These are phyloP conservation scores for Cubamyces sp. DNA, from an alignment of 768 basidiomycete genomes.

Conservation along the genomic window DNA sequence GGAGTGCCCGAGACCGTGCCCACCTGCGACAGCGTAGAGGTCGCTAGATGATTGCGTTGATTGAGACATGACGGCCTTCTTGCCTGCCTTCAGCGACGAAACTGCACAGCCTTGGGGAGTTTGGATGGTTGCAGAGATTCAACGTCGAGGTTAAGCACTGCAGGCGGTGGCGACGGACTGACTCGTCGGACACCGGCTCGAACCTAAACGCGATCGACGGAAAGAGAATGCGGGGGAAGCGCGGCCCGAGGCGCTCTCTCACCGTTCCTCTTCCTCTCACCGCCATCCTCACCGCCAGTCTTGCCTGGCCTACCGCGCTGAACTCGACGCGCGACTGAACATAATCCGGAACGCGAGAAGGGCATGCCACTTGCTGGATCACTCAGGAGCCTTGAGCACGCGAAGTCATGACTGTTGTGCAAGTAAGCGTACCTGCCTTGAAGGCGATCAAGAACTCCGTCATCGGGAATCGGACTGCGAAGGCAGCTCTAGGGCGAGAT, in stretches of 20 bases:
- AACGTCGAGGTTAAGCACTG: no score
- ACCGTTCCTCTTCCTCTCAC: no score
- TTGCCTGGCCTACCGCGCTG: no score
- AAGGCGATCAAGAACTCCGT: conserved; percentile 76
- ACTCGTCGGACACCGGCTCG: no score
- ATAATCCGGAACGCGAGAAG: background rate
- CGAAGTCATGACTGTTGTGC: conserved; percentile 34
- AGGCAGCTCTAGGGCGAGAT: conserved; percentile 60
- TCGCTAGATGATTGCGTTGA: conserved; percentile 16
- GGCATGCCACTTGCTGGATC: background rate
- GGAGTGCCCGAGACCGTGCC: background rate
- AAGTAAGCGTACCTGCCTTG: conserved; percentile 44
- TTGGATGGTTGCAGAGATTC: no score
- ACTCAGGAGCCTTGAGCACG: background rate
- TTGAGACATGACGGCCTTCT: background rate
- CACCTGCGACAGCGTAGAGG: conserved; percentile 29
- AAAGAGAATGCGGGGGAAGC: no score
- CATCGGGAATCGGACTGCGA: conserved; percentile 80
- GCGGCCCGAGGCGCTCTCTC: no score
- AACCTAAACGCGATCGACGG: no score
- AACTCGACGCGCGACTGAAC: background rate
- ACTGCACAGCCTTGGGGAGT: no score
- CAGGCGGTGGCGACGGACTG: no score
- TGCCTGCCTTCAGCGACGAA: background rate
- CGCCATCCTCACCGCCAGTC: no score